Evolutionary conservation across 768 basidiomycete genomes (phyloP), one percentile per base, ranked within the genome.

Genomic region (Agrocybe pediades): DNA sequence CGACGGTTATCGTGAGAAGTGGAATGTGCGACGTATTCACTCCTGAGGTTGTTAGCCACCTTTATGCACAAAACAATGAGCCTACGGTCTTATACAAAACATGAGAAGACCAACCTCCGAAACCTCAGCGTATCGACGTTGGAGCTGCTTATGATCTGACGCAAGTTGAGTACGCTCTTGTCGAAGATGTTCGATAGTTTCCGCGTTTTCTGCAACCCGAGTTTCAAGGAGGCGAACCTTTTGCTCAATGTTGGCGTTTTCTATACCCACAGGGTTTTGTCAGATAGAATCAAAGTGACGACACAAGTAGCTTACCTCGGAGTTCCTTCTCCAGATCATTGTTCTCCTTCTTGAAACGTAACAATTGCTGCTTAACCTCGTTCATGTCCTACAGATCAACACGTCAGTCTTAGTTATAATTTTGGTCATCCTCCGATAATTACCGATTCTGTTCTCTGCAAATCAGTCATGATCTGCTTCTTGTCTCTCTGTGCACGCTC

Each of bases 401-500:
- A 2, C 36, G 42, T 56, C 6, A 57, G 30, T 4, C 15, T 6
- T 23, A 13, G 21, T 44, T 43, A 16, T 2, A 7, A 15, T 11
- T 27, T 44, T 15, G 3, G 5, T 27, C 16, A 24, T n/a, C n/a
- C 23, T 16, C 48, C n/a, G 6, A 42, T 27, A 2, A 64, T 64
- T 63, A 88, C 90, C 39, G 81, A 78, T 74, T 92, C 88, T 11
- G 87, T 87, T 23, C 88, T 79, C 56, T 82, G 80, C 60, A 93
- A 66, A 56, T 92, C 83, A 13, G 77, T 71, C 24, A 83, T 59
- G 45, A 92, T 75, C 9, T 81, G 78, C 46, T 83, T 80, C 62
- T 84, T 87, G 60, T 92, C 87, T 21, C 85, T 79, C 46, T 84
- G 80, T 19, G 83, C 73, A 4, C 76, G 78, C 11, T 75, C 72